These are phyloP conservation scores for Alternaria consortialis DNA, from an alignment of 2,329 filamentous ascomycete genomes.

Conservation along the genomic window DNA sequence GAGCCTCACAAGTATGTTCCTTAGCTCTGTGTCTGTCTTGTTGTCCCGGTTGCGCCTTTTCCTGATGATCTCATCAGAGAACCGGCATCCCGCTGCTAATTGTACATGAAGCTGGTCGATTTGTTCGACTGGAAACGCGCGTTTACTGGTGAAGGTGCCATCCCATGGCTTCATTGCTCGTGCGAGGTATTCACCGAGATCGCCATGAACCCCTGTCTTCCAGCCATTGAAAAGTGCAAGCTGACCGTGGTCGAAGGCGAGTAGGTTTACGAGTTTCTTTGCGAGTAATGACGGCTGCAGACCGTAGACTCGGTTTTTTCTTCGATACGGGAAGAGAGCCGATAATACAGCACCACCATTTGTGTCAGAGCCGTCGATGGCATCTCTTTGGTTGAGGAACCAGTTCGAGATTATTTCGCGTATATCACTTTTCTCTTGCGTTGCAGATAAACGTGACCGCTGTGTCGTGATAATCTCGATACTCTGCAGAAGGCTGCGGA, in stretches of 20 bases:
- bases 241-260: constrained; percentile 71
- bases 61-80: constrained; percentile 69
- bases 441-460: constrained; percentile 52
- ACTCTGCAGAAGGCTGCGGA: constrained; percentile 78
- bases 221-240: constrained; percentile 70
- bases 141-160: constrained; percentile 45
- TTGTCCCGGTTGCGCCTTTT: constrained; percentile 30
- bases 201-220: constrained; percentile 65
- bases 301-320: constrained; percentile 80
- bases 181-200: constrained; percentile 77
- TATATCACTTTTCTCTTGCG: constrained; percentile 35
- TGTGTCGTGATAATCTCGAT: constrained; percentile 63
- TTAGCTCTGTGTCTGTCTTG: constrained; percentile 37
- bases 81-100: constrained; percentile 73
- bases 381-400: constrained; percentile 71
- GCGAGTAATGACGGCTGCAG: constrained; percentile 70
- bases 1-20: constrained; percentile 55
- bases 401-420: constrained; percentile 65
- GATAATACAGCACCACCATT: constrained; percentile 74
- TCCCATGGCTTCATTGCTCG: constrained; percentile 69
- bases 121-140: constrained; percentile 70
- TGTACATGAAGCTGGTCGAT: constrained; percentile 72
- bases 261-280: constrained; percentile 71
- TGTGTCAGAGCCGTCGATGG: constrained; percentile 66
- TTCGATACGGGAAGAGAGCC: constrained; percentile 76